phyloP scores from a whole-genome alignment of 2,329 filamentous ascomycete genomes.

The Penicillium vulpinum region DNA sequence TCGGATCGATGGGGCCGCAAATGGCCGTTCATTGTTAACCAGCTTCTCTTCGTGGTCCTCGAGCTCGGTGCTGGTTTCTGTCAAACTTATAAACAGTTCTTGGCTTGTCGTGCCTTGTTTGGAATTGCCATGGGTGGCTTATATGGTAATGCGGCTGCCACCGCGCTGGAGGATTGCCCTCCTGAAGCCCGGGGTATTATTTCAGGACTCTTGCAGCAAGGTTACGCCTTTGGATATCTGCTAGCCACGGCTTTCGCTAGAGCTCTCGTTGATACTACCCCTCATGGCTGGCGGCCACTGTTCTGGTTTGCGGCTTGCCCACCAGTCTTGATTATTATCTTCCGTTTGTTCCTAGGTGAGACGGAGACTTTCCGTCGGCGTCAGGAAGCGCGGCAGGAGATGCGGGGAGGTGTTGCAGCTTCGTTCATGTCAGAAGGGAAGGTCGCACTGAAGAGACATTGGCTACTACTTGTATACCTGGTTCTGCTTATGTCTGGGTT shows the following conservation, averaged over 20 bases:
- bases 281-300: slow-evolving; percentile 77
- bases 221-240: slow-evolving; percentile 65
- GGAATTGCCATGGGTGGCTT: slow-evolving; percentile 66
- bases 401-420: slow-evolving; percentile 58
- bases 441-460: slow-evolving; percentile 75
- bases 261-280: slow-evolving; percentile 63
- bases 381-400: slow-evolving; percentile 61
- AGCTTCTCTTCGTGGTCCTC: slow-evolving; percentile 60
- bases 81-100: slow-evolving; percentile 58
- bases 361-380: slow-evolving; percentile 71
- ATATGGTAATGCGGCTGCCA: slow-evolving; percentile 63
- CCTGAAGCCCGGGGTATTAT: slow-evolving; percentile 59
- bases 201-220: slow-evolving; percentile 63
- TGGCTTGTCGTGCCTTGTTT: slow-evolving; percentile 60
- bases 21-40: slow-evolving; percentile 63
- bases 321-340: slow-evolving; percentile 76
- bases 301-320: slow-evolving; percentile 88
- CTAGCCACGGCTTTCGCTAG: slow-evolving; percentile 58
- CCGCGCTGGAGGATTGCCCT: slow-evolving; percentile 63
- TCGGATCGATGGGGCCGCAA: slow-evolving; percentile 57
- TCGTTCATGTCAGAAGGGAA: slow-evolving; percentile 76
- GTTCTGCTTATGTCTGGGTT: slow-evolving; percentile 87
- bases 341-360: slow-evolving; percentile 75
- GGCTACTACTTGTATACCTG: slow-evolving; percentile 76
- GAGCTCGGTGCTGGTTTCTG: slow-evolving; percentile 63